phyloP scores from a whole-genome alignment of 2,329 filamentous ascomycete genomes.

The Penicillium sp. region DNA sequence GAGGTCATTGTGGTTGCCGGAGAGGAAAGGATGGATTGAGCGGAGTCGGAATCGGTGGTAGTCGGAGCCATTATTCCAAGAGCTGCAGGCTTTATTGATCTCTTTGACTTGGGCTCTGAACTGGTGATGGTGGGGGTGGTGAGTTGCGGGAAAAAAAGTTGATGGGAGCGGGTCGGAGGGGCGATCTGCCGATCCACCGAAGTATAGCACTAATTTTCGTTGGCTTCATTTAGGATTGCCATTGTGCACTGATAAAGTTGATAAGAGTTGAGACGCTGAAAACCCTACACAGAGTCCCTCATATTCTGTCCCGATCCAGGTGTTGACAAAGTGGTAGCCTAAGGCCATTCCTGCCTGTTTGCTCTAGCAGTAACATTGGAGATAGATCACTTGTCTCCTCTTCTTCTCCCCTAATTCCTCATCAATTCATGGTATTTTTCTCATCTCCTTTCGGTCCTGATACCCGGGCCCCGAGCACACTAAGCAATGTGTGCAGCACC shows the following conservation, averaged over 20 bases:
- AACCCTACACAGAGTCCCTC: neutral
- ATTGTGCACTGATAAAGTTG: neutral
- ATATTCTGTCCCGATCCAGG: neutral
- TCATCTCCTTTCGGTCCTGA: too few relatives aligned
- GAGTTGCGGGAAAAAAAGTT: neutral
- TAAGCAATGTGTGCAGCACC: too few relatives aligned
- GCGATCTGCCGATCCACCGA: neutral
- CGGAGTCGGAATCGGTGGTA: conserved; percentile 16
- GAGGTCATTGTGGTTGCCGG: conserved; percentile 26
- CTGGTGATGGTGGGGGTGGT: neutral
- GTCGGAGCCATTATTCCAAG: neutral
- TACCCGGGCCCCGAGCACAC: too few relatives aligned
- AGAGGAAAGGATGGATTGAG: conserved; percentile 17
- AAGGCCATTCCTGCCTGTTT: too few relatives aligned
- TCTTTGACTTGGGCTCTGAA: neutral
- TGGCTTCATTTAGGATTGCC: neutral
- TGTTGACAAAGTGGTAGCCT: too few relatives aligned
- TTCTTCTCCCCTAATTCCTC: too few relatives aligned
- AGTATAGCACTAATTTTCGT: neutral
- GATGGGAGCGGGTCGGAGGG: conserved; percentile 1
- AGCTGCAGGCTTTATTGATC: neutral
- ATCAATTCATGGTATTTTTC: too few relatives aligned
- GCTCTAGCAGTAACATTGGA: too few relatives aligned
- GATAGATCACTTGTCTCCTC: too few relatives aligned
- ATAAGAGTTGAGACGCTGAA: too few relatives aligned